These are phyloP conservation scores for Hyaloscypha variabilis DNA, from an alignment of 495 filamentous ascomycete genomes.

Conservation along the genomic window DNA sequence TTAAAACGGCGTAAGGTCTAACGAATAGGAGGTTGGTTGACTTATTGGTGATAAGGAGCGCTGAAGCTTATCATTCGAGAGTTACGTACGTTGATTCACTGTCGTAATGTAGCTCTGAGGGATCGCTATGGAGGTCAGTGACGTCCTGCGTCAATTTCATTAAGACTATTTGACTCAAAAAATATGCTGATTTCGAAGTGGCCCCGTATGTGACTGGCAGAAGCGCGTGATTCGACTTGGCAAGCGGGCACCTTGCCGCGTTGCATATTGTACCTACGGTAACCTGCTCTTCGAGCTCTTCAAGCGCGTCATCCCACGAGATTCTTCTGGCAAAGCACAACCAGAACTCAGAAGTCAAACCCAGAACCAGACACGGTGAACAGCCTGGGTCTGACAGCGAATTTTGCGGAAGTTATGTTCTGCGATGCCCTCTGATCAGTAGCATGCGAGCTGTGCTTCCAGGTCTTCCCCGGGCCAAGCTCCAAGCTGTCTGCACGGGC, in stretches of 20 bases:
- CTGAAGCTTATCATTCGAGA: slow-evolving; percentile 7
- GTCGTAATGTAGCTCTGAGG: not conserved
- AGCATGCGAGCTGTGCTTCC: slow-evolving; percentile 80
- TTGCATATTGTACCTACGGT: not conserved
- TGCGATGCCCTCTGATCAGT: slow-evolving; percentile 31
- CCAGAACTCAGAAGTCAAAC: not conserved
- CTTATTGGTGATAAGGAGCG: slow-evolving; percentile 11
- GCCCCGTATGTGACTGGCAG: not conserved
- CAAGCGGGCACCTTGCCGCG: not conserved
- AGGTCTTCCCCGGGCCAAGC: slow-evolving; percentile 84
- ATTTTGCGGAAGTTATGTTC: not conserved
- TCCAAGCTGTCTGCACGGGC: slow-evolving; percentile 86
- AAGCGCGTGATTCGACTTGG: not conserved
- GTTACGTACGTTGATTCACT: not conserved
- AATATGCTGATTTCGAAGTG: not conserved
- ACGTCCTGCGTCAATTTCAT: not conserved
- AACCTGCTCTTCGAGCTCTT: not conserved
- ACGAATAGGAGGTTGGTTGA: slow-evolving; percentile 14
- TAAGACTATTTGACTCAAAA: not conserved
- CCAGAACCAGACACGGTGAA: not conserved
- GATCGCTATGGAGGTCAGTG: not conserved
- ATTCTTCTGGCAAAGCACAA: not conserved
- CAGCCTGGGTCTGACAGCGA: not conserved
- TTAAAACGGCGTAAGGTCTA: slow-evolving; percentile 11
- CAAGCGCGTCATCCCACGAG: not conserved